These are phyloP conservation scores for Nemania diffusa DNA, from an alignment of 2,329 filamentous ascomycete genomes.

Conservation along the genomic window DNA sequence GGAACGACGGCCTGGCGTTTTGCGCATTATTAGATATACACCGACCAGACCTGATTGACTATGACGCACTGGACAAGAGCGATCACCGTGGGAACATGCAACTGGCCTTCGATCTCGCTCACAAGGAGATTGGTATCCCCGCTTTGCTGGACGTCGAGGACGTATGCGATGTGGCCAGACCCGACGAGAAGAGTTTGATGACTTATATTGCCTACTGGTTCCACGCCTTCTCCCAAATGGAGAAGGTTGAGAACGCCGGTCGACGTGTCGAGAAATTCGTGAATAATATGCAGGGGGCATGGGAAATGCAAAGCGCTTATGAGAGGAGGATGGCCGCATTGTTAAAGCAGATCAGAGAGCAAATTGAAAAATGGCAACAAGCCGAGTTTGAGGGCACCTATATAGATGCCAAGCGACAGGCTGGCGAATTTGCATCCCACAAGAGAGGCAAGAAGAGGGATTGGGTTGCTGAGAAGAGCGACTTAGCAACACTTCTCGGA, in stretches of 20 bases:
- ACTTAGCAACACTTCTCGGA: slow-evolving; percentile 88
- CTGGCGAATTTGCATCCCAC: slow-evolving; percentile 83
- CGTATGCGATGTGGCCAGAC: slow-evolving; percentile 94
- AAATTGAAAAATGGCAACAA: slow-evolving; percentile 79
- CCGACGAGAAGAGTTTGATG: slow-evolving; percentile 96
- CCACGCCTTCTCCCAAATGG: slow-evolving; percentile 98
- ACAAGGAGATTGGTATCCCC: slow-evolving; percentile 96
- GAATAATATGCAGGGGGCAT: slow-evolving; percentile 97
- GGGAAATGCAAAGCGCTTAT: slow-evolving; percentile 99
- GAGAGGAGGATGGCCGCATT: slow-evolving; percentile 90
- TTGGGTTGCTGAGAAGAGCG: slow-evolving; percentile 98
- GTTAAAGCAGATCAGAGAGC: slow-evolving; percentile 76
- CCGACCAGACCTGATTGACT: slow-evolving; percentile 96
- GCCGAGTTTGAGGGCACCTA: slow-evolving; percentile 93
- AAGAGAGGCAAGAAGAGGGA: slow-evolving; percentile 90
- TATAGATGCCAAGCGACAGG: slow-evolving; percentile 88
- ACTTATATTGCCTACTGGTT: slow-evolving; percentile 99
- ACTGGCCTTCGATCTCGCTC: slow-evolving; percentile 94
- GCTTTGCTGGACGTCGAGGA: slow-evolving; percentile 96
- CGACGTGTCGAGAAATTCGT: slow-evolving; percentile 98
- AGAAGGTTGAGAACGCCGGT: slow-evolving; percentile 97
- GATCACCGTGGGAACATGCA: slow-evolving; percentile 98
- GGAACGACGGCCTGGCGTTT: slow-evolving; percentile 97
- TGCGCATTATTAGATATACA: slow-evolving; percentile 97
- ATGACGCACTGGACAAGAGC: slow-evolving; percentile 90